Conservation (phyloP, 2,329 filamentous ascomycete genomes). For the Colletotrichum spinosum region DNA sequence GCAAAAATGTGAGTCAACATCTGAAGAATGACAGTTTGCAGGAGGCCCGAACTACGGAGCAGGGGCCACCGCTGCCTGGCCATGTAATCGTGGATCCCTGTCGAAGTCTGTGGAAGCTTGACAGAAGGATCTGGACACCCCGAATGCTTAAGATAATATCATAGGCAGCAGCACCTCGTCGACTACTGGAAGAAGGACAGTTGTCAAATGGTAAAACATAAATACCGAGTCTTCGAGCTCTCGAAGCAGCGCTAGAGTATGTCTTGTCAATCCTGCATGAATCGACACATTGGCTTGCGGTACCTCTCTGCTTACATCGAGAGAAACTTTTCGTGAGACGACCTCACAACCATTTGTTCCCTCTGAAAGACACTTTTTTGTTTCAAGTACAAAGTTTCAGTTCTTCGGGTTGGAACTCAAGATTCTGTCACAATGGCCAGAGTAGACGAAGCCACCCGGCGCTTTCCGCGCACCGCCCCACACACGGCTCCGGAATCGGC, state of each 20-base stretch:
- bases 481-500: slow-evolving; percentile 9
- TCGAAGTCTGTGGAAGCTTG: slow-evolving; percentile 29
- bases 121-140: slow-evolving; percentile 7
- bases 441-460: slow-evolving; percentile 1
- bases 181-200: neutral
- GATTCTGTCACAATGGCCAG: neutral
- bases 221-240: neutral
- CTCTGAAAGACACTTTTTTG: neutral
- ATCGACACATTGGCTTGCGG: too few species aligned
- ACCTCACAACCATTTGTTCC: neutral
- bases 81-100: neutral
- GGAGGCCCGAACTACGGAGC: neutral
- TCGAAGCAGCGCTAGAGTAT: too few species aligned
- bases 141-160: neutral
- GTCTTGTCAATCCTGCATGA: too few species aligned
- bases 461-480: neutral
- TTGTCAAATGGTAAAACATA: neutral
- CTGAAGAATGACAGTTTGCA: neutral
- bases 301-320: too few species aligned
- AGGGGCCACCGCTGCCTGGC: neutral
- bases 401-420: neutral
- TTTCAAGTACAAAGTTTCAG: neutral
- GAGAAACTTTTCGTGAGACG: too few species aligned
- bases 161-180: slow-evolving; percentile 18
- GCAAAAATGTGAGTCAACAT: too few species aligned